Evolutionary conservation across 768 basidiomycete species (phyloP).

Genomic region (Pleurotus tuoliensis): DNA sequence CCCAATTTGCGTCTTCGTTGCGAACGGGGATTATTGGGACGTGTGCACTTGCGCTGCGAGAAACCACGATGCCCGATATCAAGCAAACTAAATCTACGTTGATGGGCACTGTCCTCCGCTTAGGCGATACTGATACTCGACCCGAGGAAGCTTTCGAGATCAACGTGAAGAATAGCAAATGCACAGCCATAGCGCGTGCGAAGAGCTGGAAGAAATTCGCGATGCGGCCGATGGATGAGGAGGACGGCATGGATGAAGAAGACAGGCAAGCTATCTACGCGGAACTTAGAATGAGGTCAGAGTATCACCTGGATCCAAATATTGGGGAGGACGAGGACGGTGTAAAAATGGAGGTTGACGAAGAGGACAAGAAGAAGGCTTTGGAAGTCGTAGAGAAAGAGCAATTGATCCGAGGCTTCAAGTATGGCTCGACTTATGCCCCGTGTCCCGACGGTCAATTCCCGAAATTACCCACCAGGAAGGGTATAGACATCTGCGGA

Average conservation of each 20-base stretch:
- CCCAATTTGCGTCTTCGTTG: conserved; percentile 36
- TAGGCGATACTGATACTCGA: conserved; percentile 71
- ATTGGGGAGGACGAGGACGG: conserved; percentile 30
- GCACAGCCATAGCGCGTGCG: conserved; percentile 65
- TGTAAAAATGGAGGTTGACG: conserved; percentile 35
- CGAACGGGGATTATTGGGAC: conserved; percentile 56
- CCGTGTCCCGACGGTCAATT: conserved; percentile 88
- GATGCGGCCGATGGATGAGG: conserved; percentile 30
- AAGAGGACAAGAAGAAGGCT: conserved; percentile 30
- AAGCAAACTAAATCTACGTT: conserved; percentile 67
- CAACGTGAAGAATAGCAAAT: conserved; percentile 73
- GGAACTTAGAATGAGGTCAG: conserved; percentile 43
- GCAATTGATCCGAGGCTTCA: conserved; percentile 76
- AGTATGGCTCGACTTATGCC: conserved; percentile 86
- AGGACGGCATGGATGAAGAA: conserved; percentile 31
- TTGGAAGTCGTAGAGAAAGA: conserved; percentile 69
- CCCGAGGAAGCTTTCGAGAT: conserved; percentile 75
- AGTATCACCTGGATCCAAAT: conserved; percentile 52
- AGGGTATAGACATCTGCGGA: conserved; percentile 84
- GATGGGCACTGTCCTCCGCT: conserved; percentile 58
- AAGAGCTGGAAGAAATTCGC: conserved; percentile 79
- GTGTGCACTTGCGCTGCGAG: conserved; percentile 60
- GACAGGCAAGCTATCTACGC: conserved; percentile 31
- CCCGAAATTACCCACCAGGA: conserved; percentile 63
- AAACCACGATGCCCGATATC: conserved; percentile 58